A percentile compares a stretch with the other conserved stretches of the same genome.
phyloP scores from a whole-genome alignment of 768 basidiomycete species.

The Strobilomyces echinocephalus region DNA sequence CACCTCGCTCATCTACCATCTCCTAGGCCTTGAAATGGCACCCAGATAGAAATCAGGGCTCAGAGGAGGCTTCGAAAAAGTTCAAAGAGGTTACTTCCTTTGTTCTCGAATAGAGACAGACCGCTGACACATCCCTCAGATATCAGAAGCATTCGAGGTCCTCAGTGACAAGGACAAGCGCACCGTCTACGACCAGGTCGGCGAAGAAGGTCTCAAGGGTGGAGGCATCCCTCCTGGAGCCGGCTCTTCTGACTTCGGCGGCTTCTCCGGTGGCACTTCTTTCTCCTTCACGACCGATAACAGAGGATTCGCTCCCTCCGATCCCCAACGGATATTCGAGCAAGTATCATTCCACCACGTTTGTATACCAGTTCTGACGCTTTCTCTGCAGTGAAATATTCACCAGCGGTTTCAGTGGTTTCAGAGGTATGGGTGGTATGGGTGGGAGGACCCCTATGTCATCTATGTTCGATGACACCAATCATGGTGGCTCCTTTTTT shows the following conservation, averaged over 20 bases:
- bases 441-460: conserved; percentile 28
- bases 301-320: conserved; percentile 66
- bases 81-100: conserved; percentile 75
- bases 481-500: conserved; percentile 33
- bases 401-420: conserved; percentile 22
- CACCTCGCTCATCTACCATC: background rate
- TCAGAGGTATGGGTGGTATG: conserved; percentile 19
- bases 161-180: conserved; percentile 85
- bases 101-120: background rate
- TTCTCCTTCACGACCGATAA: conserved; percentile 52
- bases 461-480: conserved; percentile 37
- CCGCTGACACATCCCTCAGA: conserved; percentile 36
- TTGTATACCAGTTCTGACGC: conserved; percentile 3
- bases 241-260: conserved; percentile 37
- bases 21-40: conserved; percentile 87
- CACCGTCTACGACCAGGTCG: conserved; percentile 85
- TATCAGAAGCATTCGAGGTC: conserved; percentile 95
- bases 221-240: conserved; percentile 53
- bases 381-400: conserved; percentile 52
- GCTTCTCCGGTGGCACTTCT: conserved; percentile 46
- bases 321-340: conserved; percentile 89
- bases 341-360: conserved; percentile 36
- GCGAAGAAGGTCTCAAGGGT: conserved; percentile 90
- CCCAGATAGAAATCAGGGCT: conserved; percentile 84
- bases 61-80: conserved; percentile 80